Base-by-base conservation (phyloP, 257 asterid genomes). In the Nicotiana paniculata region DNA sequence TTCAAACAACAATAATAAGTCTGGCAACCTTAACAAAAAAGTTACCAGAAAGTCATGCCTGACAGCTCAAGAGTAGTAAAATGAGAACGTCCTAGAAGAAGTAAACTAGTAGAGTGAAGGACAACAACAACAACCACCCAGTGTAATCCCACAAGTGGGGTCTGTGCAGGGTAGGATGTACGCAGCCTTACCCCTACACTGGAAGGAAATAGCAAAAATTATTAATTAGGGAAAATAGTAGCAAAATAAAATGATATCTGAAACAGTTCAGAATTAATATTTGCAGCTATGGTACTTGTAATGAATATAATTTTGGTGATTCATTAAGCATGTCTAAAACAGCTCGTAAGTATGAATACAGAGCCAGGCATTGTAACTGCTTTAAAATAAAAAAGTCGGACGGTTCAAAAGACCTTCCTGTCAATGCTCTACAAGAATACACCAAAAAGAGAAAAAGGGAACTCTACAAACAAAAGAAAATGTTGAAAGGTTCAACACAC, bases 401-500 rank as follows among this genome's bases (percentile, higher is more conserved):
- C 0, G 21, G 37, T 43, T 70, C 37, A 43, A 43, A 43, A 70
- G 4, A 43, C 59, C 6, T 43, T 43, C 37, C 7, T 43, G 78
- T 24, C 59, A 46, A 43, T 46, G 59, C 59, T 43, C 13, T 43
- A 72, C 33, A 70, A 72, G 1, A n/a, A 69, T 39, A n/a, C 33
- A n/a, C 54, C 2, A 9, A 54, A 18, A 11, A 72, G 6, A 43
- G 2, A 5, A 70, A 43, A 43, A 12, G 35, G 4, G 6, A 43
- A 30, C 51, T 61, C 26, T 66, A 80, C 32, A 12, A 2, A 39
- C 66, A 76, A 46, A 13, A 9, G 57, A 11, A 72, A 46, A 87
- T 82, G 33, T 53, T 48, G 24, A 78, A 13, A 74, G 51, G 43
- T 26, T 18, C 5, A 80, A 85, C 89, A 59, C 78, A 94, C 97